Percentiles rank a stretch among this genome's conserved stretches.
phyloP scores from a whole-genome alignment of 371 early-diverging fungal species.

The Coemansia sp. region DNA sequence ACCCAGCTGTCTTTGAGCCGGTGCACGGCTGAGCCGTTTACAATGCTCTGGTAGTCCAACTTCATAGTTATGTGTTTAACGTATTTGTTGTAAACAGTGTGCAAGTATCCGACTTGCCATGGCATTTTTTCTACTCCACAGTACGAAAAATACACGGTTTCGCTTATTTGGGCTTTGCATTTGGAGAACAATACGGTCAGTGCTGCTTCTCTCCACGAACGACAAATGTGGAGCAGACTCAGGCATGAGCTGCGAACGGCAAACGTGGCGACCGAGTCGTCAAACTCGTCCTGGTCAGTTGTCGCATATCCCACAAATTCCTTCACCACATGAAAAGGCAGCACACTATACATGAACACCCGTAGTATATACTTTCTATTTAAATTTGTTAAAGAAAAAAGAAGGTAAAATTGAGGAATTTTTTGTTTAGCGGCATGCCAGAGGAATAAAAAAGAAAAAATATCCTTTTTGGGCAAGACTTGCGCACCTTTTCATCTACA shows the following conservation, averaged over 20 bases:
- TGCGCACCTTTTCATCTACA: too few species aligned
- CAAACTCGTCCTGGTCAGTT: background rate
- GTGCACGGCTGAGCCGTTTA: background rate
- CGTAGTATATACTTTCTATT: background rate
- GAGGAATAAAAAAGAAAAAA: background rate
- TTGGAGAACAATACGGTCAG: background rate
- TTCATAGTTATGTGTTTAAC: background rate
- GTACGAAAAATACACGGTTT: background rate
- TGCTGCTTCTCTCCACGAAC: background rate
- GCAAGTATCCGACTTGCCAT: background rate
- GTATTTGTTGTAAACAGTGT: background rate
- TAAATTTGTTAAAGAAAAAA: background rate
- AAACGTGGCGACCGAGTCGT: background rate
- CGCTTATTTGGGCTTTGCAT: background rate
- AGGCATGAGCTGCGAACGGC: background rate
- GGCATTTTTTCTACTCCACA: background rate
- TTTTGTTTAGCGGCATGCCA: background rate
- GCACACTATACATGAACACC: background rate
- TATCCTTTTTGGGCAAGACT: too few species aligned
- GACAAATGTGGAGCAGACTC: background rate
- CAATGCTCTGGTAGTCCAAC: background rate
- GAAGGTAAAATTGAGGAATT: background rate
- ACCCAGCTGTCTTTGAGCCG: background rate
- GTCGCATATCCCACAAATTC: background rate
- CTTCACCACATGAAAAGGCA: background rate